Base-by-base conservation (phyloP, 768 basidiomycete species). In the Peribolospora kevripleyi region DNA sequence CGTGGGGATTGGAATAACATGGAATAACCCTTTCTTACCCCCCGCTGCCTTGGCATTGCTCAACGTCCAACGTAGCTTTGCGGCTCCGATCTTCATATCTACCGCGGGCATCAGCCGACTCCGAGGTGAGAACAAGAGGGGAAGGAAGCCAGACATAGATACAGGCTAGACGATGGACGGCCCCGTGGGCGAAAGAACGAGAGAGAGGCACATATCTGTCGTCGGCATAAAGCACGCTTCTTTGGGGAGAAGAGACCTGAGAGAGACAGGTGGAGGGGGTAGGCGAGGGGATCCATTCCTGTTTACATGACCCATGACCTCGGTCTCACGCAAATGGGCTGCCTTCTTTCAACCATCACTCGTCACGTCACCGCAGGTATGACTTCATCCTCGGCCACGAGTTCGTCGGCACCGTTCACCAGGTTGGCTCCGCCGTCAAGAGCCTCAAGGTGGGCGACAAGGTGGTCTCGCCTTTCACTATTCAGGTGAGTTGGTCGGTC, bases 391-490 rank as follows among this genome's bases (percentile, higher is more conserved):
- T 65, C 51, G 65, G 66, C 4, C 65, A 66, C 51, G 67, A 65
- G 51, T 59, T 59, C 4, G 56, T 61, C 5, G 63, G 65, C 2
- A 51, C 49, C 41, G 57, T 66, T 14, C 51, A 60, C 9, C 55
- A 59, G 13, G 56, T 61, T 25, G 65, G 66, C 10, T 36, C 58
- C 10, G 64, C 56, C n/a, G 65, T 68, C 3, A 59, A 61, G 42
- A 63, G 61, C 11, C 65, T 67, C 57, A 61, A 67, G 40, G 48
- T 60, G 0, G 68, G 68, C n/a, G 66, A 69, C 52, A 46, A 62
- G 0, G 68, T 69, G n/a, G 58, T 63, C n/a, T 58, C 60, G 6
- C 64, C 67, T 40, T 68, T 68, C 55, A 61, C 63, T 5, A 56
- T 54, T 25, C 25, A 25, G 25, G 25, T 25, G 25, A 25, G 25